Conservation (phyloP, 106 monocot genomes). For the Ottelia alismoides region DNA sequence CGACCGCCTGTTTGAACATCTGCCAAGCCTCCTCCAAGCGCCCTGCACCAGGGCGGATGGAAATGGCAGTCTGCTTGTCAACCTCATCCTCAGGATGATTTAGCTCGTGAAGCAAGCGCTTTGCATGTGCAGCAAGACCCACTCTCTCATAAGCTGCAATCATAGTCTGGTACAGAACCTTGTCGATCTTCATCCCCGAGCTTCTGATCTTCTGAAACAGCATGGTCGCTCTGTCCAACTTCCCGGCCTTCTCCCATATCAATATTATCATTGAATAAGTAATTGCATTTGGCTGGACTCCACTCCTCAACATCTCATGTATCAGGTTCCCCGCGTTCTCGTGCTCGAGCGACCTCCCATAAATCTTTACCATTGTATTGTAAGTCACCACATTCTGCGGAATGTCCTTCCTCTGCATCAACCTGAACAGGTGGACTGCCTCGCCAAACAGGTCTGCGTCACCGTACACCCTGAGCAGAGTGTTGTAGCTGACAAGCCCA, state of each 20-base stretch:
- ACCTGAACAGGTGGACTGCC: conserved; percentile 76
- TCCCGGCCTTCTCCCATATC: conserved; percentile 84
- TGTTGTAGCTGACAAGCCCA: conserved; percentile 74
- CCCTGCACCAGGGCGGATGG: conserved; percentile 60
- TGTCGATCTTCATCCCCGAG: conserved; percentile 49
- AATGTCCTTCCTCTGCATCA: conserved; percentile 70
- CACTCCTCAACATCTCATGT: conserved; percentile 62
- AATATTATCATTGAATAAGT: conserved; percentile 91
- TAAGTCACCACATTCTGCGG: conserved; percentile 86
- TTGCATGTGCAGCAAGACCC: conserved; percentile 70
- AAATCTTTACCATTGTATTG: conserved; percentile 90
- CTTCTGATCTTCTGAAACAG: conserved; percentile 77
- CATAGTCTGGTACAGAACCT: conserved; percentile 88
- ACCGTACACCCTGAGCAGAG: conserved; percentile 85
- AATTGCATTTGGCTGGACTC: conserved; percentile 60
- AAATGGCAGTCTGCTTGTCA: conserved; percentile 33
- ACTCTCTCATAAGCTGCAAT: conserved; percentile 66
- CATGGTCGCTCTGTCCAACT: conserved; percentile 62
- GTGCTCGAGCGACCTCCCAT: conserved; percentile 90
- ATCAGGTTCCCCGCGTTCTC: conserved; percentile 81
- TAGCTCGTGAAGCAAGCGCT: conserved; percentile 67
- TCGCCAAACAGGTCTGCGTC: conserved; percentile 82
- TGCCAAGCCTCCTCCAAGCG: conserved; percentile 74
- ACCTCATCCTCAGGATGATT: conserved; percentile 29
- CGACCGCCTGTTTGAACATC: conserved; percentile 45